These are phyloP conservation scores for Ophiocordyceps robertsii DNA, from an alignment of 2,329 filamentous ascomycete species.

Conservation along the genomic window DNA sequence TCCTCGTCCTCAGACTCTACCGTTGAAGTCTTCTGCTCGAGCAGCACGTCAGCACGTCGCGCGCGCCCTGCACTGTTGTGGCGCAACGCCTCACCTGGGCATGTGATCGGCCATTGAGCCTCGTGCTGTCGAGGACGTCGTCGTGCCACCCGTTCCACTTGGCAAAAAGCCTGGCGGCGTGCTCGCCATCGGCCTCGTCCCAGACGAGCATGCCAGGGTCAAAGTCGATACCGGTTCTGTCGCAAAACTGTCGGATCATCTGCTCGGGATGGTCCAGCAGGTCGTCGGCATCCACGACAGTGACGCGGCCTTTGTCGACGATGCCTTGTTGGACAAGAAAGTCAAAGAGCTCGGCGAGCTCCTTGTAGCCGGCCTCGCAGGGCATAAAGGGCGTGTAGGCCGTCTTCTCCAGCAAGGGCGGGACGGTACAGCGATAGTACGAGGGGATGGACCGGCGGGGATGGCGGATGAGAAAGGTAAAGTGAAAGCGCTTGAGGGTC, in stretches of 20 bases:
- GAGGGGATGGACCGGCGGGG: constrained; percentile 85
- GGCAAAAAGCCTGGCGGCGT: constrained; percentile 67
- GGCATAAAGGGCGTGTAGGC: constrained; percentile 82
- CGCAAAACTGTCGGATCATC: constrained; percentile 68
- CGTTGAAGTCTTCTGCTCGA: constrained; percentile 42
- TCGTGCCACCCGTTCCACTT: constrained; percentile 98
- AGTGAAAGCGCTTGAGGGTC: constrained; percentile 71
- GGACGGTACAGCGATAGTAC: constrained; percentile 87
- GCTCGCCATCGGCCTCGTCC: constrained; percentile 62
- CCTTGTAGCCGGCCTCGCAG: constrained; percentile 77
- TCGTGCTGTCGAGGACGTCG: constrained; percentile 75
- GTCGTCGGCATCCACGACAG: constrained; percentile 87
- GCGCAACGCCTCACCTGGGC: constrained; percentile 37
- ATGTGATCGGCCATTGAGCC: constrained; percentile 56
- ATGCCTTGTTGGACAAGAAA: constrained; percentile 58
- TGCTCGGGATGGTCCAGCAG: constrained; percentile 72
- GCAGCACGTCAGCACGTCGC: not conserved
- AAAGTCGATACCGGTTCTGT: constrained; percentile 67
- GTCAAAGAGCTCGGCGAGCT: constrained; percentile 79
- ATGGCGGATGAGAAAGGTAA: constrained; percentile 92
- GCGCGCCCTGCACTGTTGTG: not conserved
- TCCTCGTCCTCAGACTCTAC: constrained; percentile 55
- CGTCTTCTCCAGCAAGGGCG: constrained; percentile 68
- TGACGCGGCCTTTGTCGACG: constrained; percentile 62
- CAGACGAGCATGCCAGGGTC: constrained; percentile 68